These are phyloP conservation scores for Dianthus caryophyllus DNA, from an alignment of 148 eudicot species.

Conservation along the genomic window DNA sequence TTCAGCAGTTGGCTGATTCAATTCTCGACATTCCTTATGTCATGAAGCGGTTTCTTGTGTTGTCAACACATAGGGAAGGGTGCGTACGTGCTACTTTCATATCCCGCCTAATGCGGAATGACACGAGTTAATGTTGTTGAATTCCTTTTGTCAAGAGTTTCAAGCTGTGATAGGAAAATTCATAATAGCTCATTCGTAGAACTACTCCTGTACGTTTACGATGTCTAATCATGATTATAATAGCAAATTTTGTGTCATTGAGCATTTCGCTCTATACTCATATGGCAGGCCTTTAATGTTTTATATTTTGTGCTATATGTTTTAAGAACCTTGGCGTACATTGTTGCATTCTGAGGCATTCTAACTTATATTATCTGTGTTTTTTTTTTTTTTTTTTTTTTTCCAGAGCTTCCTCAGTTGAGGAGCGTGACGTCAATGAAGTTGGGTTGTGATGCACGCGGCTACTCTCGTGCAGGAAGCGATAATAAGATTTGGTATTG, in stretches of 20 bases:
- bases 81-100: no score
- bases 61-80: no score
- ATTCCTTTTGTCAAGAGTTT: background rate
- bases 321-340: background rate
- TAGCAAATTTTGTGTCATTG: background rate
- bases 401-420: slow-evolving; percentile 82
- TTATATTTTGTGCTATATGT: background rate
- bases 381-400: slow-evolving; percentile 2
- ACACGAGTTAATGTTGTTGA: no score
- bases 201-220: background rate
- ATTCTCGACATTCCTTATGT: no score
- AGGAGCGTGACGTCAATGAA: slow-evolving; percentile 84
- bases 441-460: slow-evolving; percentile 82
- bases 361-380: background rate
- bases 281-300: background rate
- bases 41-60: no score
- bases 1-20: no score
- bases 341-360: background rate
- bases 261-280: background rate
- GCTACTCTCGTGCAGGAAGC: slow-evolving; percentile 79
- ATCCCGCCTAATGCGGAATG: no score
- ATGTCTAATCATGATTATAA: slow-evolving; percentile 3
- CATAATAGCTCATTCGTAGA: background rate
- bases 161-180: no score
- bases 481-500: slow-evolving; percentile 74